Percentiles rank a stretch among this genome's conserved stretches.
Conservation (phyloP, 768 basidiomycete species). For the Leucosporidium creatinivorum region DNA sequence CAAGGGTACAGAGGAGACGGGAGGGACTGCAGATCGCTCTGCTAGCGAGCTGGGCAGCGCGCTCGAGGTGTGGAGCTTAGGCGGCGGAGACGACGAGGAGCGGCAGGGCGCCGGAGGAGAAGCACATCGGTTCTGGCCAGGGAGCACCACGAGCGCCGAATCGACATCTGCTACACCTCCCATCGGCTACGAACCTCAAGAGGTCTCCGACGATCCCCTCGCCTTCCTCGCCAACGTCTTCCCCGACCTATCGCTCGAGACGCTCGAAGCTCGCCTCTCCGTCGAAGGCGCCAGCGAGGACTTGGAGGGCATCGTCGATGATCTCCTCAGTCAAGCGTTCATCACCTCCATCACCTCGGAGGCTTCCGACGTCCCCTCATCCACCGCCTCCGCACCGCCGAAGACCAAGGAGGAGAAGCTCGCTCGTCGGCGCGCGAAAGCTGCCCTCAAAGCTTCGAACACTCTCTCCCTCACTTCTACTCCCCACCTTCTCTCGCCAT, state of each 20-base stretch:
- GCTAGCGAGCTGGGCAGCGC: slow-evolving; percentile 18
- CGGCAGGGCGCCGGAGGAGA: not conserved
- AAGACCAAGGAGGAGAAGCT: not conserved
- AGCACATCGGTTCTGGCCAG: not conserved
- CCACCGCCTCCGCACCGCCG: not conserved
- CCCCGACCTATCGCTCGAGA: slow-evolving; percentile 19
- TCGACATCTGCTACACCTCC: not conserved
- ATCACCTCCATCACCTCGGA: slow-evolving; percentile 15
- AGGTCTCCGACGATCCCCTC: slow-evolving; percentile 26
- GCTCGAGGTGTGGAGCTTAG: slow-evolving; percentile 16
- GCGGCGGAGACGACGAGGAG: slow-evolving; percentile 1
- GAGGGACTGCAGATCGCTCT: not conserved
- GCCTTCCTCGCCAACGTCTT: slow-evolving; percentile 29
- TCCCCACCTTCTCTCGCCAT: not conserved
- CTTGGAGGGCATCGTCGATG: slow-evolving; percentile 27
- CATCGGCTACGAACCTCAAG: not conserved
- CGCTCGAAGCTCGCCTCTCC: slow-evolving; percentile 8
- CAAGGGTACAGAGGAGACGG: not conserved
- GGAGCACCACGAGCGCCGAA: not conserved
- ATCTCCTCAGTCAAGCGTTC: slow-evolving; percentile 25
- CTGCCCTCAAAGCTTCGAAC: slow-evolving; percentile 6
- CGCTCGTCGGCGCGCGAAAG: slow-evolving; percentile 17
- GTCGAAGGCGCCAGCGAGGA: slow-evolving; percentile 5
- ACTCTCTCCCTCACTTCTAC: slow-evolving; percentile 29
- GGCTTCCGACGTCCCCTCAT: slow-evolving; percentile 4